Conservation (phyloP, 23 red algal genomes). For the Gracilaria vermiculophylla region DNA sequence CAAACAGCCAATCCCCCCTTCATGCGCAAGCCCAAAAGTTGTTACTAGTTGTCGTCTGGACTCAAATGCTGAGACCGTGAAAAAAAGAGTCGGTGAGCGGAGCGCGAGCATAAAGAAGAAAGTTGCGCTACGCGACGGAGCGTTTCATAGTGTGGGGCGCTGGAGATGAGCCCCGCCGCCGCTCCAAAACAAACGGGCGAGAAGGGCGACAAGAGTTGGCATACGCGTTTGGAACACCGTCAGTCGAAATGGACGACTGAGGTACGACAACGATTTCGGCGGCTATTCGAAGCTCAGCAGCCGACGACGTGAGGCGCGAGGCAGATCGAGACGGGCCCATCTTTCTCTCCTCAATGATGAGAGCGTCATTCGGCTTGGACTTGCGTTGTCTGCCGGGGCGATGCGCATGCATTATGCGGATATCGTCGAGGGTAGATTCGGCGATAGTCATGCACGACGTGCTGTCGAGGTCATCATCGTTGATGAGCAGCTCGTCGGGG, state of each 20-base stretch:
- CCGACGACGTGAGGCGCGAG: not conserved
- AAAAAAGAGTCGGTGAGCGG: not conserved
- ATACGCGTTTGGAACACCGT: not conserved
- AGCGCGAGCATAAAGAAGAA: slow-evolving; percentile 8
- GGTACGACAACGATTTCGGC: not conserved
- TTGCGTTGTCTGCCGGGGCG: not conserved
- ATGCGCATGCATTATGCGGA: not conserved
- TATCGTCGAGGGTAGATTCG: not conserved
- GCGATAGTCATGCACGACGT: not conserved
- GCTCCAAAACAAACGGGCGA: slow-evolving; percentile 41
- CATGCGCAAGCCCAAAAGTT: slow-evolving; percentile 5
- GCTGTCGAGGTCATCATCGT: slow-evolving; percentile 6
- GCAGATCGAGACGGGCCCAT: not conserved
- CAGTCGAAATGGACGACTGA: not conserved
- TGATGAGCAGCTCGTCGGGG: not conserved
- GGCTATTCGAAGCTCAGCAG: not conserved
- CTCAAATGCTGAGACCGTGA: not conserved
- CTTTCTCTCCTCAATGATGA: not conserved
- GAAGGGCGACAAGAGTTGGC: slow-evolving; percentile 3
- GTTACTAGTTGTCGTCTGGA: not conserved
- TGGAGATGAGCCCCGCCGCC: slow-evolving; percentile 40
- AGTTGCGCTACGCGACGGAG: not conserved
- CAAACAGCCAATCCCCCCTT: not conserved
- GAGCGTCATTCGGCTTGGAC: not conserved
- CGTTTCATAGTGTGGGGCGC: not conserved